Conservation (phyloP, 306 rosid species). For the Gastrolobium villosum region DNA sequence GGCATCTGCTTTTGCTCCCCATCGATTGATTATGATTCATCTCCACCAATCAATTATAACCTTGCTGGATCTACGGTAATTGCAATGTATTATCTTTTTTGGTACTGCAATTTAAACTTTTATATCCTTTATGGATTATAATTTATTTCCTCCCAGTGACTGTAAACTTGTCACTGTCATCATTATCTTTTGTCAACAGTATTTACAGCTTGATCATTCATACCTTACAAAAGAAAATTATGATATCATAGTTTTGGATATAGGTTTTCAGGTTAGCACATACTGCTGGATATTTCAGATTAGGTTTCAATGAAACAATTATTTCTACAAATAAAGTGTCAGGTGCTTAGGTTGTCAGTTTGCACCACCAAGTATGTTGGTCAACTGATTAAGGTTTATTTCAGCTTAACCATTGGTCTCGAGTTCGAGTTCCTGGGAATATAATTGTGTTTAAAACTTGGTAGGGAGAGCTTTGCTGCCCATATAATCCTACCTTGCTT, state of each 20-base stretch:
- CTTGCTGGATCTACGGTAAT: conserved; percentile 83
- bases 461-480: too few relatives aligned
- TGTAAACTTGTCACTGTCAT: background rate
- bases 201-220: conserved; percentile 17
- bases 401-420: too few relatives aligned
- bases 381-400: too few relatives aligned
- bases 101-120: background rate
- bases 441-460: too few relatives aligned
- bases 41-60: conserved; percentile 68
- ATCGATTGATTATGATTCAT: conserved; percentile 58
- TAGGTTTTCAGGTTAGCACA: background rate
- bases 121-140: conserved; percentile 11
- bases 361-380: too few relatives aligned
- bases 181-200: background rate
- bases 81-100: conserved; percentile 19
- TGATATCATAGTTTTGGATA: background rate
- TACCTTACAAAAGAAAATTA: background rate
- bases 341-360: background rate
- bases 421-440: too few relatives aligned
- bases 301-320: conserved; percentile 11
- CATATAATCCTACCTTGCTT: too few relatives aligned
- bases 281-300: conserved; percentile 5
- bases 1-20: conserved; percentile 87
- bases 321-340: background rate
- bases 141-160: conserved; percentile 33